Percentiles rank a stretch among this genome's conserved stretches.
These are phyloP conservation scores for Narthecium ossifragum DNA, from an alignment of 106 monocot genomes.

Conservation along the genomic window DNA sequence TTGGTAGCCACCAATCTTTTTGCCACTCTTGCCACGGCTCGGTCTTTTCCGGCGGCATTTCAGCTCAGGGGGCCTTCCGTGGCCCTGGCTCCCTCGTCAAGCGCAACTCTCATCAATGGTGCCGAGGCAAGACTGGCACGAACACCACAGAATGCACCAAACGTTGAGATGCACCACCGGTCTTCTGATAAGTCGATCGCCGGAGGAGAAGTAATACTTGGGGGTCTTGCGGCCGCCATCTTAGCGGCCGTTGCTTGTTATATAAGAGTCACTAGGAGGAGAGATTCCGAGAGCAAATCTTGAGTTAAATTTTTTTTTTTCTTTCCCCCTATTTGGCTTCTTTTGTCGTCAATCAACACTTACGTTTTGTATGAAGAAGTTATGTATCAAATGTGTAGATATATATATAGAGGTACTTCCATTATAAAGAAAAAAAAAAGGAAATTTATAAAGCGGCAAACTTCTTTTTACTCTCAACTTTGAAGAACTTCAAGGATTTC, in stretches of 20 bases:
- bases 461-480: too few species aligned
- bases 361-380: not conserved
- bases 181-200: slow-evolving; percentile 33
- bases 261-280: slow-evolving; percentile 42
- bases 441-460: not conserved
- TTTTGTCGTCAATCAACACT: not conserved
- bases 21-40: slow-evolving; percentile 18
- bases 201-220: slow-evolving; percentile 44
- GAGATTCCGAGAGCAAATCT: slow-evolving; percentile 12
- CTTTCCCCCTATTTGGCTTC: not conserved
- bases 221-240: slow-evolving; percentile 33
- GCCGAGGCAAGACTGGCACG: slow-evolving; percentile 3
- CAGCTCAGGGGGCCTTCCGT: slow-evolving; percentile 2
- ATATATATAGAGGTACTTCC: not conserved
- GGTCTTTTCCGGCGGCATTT: slow-evolving; percentile 11
- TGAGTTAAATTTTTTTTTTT: too few species aligned
- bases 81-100: slow-evolving; percentile 18
- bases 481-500: too few species aligned
- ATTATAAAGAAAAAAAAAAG: not conserved
- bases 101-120: not conserved
- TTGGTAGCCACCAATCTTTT: slow-evolving; percentile 13
- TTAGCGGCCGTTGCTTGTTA: slow-evolving; percentile 40
- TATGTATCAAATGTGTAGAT: not conserved
- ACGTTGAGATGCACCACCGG: slow-evolving; percentile 7
- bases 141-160: slow-evolving; percentile 14